These are phyloP conservation scores for Rubia yunnanensis DNA, from an alignment of 257 asterid species.

Conservation along the genomic window DNA sequence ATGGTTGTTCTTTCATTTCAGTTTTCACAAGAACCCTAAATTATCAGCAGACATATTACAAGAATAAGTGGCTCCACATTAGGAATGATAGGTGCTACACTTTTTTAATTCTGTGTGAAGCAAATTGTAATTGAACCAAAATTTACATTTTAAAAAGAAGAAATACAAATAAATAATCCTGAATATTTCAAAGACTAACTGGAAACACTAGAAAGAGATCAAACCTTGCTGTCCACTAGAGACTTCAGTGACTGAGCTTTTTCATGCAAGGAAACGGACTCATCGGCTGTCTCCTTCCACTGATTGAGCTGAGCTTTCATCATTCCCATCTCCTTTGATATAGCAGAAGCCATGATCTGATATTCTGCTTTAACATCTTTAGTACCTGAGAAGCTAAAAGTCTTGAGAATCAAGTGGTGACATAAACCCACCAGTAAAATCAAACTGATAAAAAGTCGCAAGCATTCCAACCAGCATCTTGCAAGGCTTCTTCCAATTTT, in stretches of 20 bases:
- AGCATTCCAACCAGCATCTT: constrained; percentile 66
- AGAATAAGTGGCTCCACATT: not conserved
- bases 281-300: constrained; percentile 82
- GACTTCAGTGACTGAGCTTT: constrained; percentile 57
- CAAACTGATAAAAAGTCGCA: constrained; percentile 15
- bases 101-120: not conserved
- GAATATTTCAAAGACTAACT: constrained; percentile 3
- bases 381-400: constrained; percentile 43
- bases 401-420: constrained; percentile 21
- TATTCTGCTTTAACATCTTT: constrained; percentile 85
- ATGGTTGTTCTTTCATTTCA: not conserved
- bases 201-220: not conserved
- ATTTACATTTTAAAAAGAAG: not conserved
- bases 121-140: not conserved
- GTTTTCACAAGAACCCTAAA: not conserved
- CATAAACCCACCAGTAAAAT: constrained; percentile 10
- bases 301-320: constrained; percentile 74
- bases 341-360: constrained; percentile 84
- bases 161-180: not conserved
- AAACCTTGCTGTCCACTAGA: constrained; percentile 59
- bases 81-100: not conserved
- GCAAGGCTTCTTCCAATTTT: constrained; percentile 82
- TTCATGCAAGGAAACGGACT: constrained; percentile 68
- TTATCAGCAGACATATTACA: not conserved
- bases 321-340: constrained; percentile 75